Percentiles rank a stretch among this genome's conserved stretches.
phyloP scores from a whole-genome alignment of 192 early-diverging fungal genomes.

The Coemansia sp. region DNA sequence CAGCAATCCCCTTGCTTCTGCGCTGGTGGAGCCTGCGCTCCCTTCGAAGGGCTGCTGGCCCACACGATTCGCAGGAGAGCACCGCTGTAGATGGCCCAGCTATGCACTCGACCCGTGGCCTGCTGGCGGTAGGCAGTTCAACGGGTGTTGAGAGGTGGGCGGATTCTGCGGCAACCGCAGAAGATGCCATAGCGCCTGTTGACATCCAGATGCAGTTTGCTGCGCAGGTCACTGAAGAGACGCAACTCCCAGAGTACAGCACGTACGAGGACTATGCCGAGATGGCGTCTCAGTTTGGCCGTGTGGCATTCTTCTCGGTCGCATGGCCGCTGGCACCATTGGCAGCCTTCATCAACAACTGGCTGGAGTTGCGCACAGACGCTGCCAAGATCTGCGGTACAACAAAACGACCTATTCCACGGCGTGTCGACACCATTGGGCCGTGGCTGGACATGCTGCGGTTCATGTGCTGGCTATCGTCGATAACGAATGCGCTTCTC shows the following conservation, averaged over 20 bases:
- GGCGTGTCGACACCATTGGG: constrained; percentile 71
- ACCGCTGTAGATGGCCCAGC: not conserved
- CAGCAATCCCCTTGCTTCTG: constrained; percentile 68
- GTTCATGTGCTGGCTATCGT: constrained; percentile 58
- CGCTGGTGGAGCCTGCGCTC: constrained; percentile 41
- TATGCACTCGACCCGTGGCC: not conserved
- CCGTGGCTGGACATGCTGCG: constrained; percentile 73
- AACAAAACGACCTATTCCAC: constrained; percentile 70
- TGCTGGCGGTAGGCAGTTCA: not conserved
- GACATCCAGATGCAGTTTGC: constrained; percentile 39
- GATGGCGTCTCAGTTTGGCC: constrained; percentile 92
- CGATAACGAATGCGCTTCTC: constrained; percentile 58
- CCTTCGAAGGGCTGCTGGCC: not conserved
- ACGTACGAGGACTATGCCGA: constrained; percentile 89
- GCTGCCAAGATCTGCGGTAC: constrained; percentile 86
- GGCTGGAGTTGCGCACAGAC: constrained; percentile 86
- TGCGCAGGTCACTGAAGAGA: constrained; percentile 38
- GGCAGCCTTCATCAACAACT: constrained; percentile 85
- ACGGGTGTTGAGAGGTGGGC: constrained; percentile 27
- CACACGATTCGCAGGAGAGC: not conserved
- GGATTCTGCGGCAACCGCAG: constrained; percentile 9
- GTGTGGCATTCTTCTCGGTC: constrained; percentile 80
- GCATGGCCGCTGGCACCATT: constrained; percentile 85
- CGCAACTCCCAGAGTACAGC: constrained; percentile 70
- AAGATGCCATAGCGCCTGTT: constrained; percentile 18